These are phyloP conservation scores for Podospora pseudoanserina DNA, from an alignment of 495 filamentous ascomycete genomes.

Conservation along the genomic window DNA sequence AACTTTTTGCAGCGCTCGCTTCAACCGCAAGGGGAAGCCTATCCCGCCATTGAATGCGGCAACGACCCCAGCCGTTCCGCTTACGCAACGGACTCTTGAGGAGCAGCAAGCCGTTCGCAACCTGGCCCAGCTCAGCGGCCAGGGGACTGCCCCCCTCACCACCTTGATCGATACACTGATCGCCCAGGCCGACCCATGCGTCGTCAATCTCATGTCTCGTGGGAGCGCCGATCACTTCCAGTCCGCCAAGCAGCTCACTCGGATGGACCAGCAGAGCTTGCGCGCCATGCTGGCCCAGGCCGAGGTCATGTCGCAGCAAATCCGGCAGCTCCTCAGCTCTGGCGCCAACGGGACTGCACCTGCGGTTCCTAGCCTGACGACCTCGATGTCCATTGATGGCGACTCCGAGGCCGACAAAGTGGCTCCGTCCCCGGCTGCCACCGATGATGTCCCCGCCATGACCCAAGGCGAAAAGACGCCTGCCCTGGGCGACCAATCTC, in stretches of 20 bases:
- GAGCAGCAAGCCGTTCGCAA: slow-evolving; percentile 56
- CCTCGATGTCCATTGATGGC: slow-evolving; percentile 19
- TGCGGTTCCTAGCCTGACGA: slow-evolving; percentile 21
- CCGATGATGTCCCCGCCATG: slow-evolving; percentile 25
- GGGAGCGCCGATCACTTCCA: slow-evolving; percentile 32
- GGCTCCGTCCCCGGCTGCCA: slow-evolving; percentile 25
- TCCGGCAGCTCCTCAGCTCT: slow-evolving; percentile 16
- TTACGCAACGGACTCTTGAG: slow-evolving; percentile 25
- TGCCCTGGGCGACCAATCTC: slow-evolving; percentile 13
- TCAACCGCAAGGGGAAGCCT: slow-evolving; percentile 32
- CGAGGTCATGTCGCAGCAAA: slow-evolving; percentile 20
- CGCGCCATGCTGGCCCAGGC: slow-evolving; percentile 36
- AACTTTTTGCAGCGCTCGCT: slow-evolving; percentile 31
- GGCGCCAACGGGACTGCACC: slow-evolving; percentile 8
- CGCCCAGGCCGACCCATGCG: slow-evolving; percentile 23
- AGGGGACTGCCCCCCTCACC: slow-evolving; percentile 29
- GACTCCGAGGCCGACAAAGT: slow-evolving; percentile 19
- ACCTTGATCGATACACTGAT: slow-evolving; percentile 43
- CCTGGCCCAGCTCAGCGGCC: slow-evolving; percentile 46
- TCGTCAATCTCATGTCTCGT: slow-evolving; percentile 37
- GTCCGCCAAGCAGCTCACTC: slow-evolving; percentile 13
- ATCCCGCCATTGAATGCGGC: slow-evolving; percentile 21
- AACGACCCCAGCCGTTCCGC: slow-evolving; percentile 5
- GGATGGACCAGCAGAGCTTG: slow-evolving; percentile 34
- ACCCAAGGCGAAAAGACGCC: slow-evolving; percentile 22